phyloP scores from a whole-genome alignment of 441 rosid species.

The Gossypium gossypioides region DNA sequence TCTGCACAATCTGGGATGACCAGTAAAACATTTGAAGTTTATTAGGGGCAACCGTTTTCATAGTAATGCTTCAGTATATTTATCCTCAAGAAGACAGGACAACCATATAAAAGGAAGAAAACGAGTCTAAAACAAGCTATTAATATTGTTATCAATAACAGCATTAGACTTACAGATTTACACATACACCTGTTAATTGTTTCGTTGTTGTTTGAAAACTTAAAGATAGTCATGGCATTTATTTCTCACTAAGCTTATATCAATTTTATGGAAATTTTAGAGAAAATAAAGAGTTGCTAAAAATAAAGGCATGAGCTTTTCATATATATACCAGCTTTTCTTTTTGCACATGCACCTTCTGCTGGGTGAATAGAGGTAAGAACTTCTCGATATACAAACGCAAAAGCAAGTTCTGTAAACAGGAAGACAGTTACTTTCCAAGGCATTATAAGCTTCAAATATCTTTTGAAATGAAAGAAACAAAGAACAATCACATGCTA shows the following conservation, averaged over 20 bases:
- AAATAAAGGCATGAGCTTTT: neutral
- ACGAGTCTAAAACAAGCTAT: neutral
- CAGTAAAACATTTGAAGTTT: neutral
- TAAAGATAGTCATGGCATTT: neutral
- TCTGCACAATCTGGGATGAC: constrained; percentile 31
- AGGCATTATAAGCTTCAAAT: constrained; percentile 2
- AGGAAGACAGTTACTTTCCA: constrained; percentile 6
- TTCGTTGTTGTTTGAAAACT: neutral
- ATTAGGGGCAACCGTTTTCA: neutral
- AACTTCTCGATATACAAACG: constrained; percentile 84
- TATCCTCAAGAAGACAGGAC: neutral
- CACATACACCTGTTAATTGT: neutral
- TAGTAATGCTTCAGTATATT: neutral
- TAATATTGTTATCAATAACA: neutral
- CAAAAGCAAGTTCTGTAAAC: constrained; percentile 59
- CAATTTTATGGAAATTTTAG: neutral
- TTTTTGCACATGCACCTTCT: constrained; percentile 39
- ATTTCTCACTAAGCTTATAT: neutral
- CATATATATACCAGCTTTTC: constrained; percentile 61
- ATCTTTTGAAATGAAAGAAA: neutral
- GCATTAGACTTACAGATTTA: neutral
- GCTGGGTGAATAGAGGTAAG: constrained; percentile 17
- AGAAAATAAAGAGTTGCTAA: neutral
- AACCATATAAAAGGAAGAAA: neutral
- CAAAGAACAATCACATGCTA: neutral